Evolutionary conservation across 225 moss, liverwort and hornwort species (phyloP).

Genomic region (Ulota crispa): DNA sequence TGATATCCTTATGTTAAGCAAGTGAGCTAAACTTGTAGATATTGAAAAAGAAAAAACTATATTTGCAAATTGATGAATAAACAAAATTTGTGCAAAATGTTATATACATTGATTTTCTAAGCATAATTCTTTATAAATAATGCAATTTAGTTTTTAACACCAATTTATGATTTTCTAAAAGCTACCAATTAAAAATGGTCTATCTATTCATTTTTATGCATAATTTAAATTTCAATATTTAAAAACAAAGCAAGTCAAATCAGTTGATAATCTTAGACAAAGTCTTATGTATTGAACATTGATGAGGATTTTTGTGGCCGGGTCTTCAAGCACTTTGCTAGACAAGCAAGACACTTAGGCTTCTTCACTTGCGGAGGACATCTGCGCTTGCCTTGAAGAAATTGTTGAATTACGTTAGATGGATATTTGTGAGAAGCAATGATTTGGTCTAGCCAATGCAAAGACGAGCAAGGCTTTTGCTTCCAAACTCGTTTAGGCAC

Average conservation of each 20-base stretch:
- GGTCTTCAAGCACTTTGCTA: conserved; percentile 8
- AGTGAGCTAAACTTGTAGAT: not conserved
- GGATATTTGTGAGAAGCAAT: conserved; percentile 35
- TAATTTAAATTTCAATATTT: not conserved
- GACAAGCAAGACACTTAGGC: conserved; percentile 32
- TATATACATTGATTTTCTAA: not conserved
- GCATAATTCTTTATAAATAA: not conserved
- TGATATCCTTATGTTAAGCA: not conserved
- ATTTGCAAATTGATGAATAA: not conserved
- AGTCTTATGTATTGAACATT: not conserved
- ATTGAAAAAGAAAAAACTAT: not conserved
- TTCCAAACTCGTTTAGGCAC: conserved; percentile 24
- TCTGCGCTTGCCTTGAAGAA: conserved; percentile 36
- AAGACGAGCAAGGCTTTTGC: conserved; percentile 20
- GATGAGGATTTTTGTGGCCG: not conserved
- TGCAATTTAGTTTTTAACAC: not conserved
- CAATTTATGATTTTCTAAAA: not conserved
- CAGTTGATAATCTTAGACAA: not conserved
- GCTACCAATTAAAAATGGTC: not conserved
- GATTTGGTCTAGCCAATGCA: conserved; percentile 39
- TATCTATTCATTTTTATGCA: not conserved
- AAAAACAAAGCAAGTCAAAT: not conserved
- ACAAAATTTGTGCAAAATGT: not conserved
- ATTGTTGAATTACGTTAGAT: conserved; percentile 36
- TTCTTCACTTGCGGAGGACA: conserved; percentile 41